Conservation (phyloP, 2,329 filamentous ascomycete species). For the Xylariaceae sp. region DNA sequence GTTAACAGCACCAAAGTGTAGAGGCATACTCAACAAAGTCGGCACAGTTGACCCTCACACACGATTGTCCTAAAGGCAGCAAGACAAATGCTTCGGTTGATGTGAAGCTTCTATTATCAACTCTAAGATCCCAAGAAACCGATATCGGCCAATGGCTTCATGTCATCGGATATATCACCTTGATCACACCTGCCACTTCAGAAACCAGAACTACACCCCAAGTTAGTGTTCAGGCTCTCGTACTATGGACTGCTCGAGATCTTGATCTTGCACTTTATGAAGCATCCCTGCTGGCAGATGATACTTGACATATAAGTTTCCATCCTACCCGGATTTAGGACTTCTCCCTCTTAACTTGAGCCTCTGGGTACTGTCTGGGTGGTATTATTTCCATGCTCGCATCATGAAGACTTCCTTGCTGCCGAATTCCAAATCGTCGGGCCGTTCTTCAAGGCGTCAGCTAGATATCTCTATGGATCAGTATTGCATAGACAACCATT, state of each 20-base stretch:
- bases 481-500: too few relatives aligned
- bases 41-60: conserved; percentile 64
- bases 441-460: too few relatives aligned
- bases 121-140: conserved; percentile 58
- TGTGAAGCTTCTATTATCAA: conserved; percentile 65
- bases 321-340: too few relatives aligned
- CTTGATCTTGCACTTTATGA: conserved; percentile 18
- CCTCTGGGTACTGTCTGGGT: too few relatives aligned
- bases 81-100: conserved; percentile 59
- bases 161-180: conserved; percentile 72
- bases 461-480: too few relatives aligned
- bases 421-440: too few relatives aligned
- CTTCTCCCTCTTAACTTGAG: too few relatives aligned
- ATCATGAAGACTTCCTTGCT: too few relatives aligned
- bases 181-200: conserved; percentile 9
- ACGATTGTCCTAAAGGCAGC: conserved; percentile 53
- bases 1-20: conserved; percentile 39
- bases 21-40: conserved; percentile 47
- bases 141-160: conserved; percentile 84
- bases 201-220: conserved; percentile 19
- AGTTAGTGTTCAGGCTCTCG: conserved; percentile 50
- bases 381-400: too few relatives aligned
- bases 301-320: too few relatives aligned
- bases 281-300: conserved; percentile 12
- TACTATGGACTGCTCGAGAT: conserved; percentile 17